These are phyloP conservation scores for Venturia asperata DNA, from an alignment of 2,329 filamentous ascomycete genomes.

Conservation along the genomic window DNA sequence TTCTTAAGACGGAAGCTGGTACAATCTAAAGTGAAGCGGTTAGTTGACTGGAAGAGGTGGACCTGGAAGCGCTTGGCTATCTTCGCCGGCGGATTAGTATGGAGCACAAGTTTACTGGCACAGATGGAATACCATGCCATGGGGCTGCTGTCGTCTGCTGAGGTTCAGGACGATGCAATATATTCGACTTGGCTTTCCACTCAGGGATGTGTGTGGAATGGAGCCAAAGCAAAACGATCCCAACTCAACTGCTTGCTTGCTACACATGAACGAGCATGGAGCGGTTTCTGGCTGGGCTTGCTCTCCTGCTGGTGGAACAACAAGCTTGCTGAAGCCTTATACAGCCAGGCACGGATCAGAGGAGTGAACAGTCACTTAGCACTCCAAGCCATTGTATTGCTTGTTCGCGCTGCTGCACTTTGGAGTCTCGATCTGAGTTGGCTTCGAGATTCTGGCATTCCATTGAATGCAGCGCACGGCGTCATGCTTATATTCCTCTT, in stretches of 20 bases:
- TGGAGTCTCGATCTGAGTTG: constrained; percentile 26
- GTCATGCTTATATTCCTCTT: constrained; percentile 48
- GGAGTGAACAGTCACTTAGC: constrained; percentile 60
- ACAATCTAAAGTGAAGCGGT: constrained; percentile 26
- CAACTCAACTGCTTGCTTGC: constrained; percentile 26
- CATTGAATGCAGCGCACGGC: constrained; percentile 47
- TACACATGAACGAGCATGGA: constrained; percentile 23
- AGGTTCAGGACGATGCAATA: constrained; percentile 22
- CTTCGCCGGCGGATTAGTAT: constrained; percentile 37
- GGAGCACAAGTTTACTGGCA: constrained; percentile 34
- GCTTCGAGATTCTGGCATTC: constrained; percentile 18
- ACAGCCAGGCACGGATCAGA: constrained; percentile 46
- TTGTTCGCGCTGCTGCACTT: constrained; percentile 44
- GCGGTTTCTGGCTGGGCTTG: constrained; percentile 43
- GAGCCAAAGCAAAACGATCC: neutral
- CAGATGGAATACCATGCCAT: constrained; percentile 33
- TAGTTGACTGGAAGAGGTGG: constrained; percentile 55
- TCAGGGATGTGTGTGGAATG: neutral
- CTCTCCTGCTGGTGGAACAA: constrained; percentile 63
- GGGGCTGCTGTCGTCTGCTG: constrained; percentile 26
- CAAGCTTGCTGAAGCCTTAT: constrained; percentile 55
- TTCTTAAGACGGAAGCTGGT: constrained; percentile 51
- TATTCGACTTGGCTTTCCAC: neutral
- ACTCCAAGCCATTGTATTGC: constrained; percentile 54
- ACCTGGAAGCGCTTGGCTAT: constrained; percentile 37